Conservation (phyloP, 305 asterid species). For the Withania somnifera region DNA sequence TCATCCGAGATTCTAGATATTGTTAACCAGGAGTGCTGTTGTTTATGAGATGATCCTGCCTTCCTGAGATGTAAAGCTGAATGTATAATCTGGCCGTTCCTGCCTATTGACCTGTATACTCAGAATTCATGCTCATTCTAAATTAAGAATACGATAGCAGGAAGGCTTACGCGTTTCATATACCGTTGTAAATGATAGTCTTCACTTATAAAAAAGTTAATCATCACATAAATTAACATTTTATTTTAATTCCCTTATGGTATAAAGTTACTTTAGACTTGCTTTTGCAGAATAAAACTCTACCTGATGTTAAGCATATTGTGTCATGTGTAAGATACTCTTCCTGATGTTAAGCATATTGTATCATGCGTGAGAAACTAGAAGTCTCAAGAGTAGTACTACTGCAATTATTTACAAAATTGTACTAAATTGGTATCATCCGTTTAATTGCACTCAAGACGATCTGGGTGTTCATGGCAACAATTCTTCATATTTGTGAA, state of each 20-base stretch:
- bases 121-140: not conserved
- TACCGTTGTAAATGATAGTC: not conserved
- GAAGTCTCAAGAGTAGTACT: not conserved
- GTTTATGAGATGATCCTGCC: not conserved
- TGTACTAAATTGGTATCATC: not conserved
- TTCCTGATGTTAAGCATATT: not conserved
- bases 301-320: not conserved
- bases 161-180: not conserved
- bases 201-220: not conserved
- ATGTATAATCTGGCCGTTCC: not conserved
- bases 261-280: not conserved
- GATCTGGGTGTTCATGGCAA: not conserved
- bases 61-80: not conserved
- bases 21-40: not conserved
- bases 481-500: not conserved
- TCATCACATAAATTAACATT: not conserved
- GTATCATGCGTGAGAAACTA: not conserved
- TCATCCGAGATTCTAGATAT: not conserved
- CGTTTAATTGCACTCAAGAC: not conserved
- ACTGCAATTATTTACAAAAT: not conserved
- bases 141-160: not conserved
- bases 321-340: not conserved
- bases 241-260: not conserved
- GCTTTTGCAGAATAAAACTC: not conserved
- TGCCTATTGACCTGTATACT: not conserved